phyloP scores from a whole-genome alignment of 176 grass and related monocot species.

The Aegilops tauschii region DNA sequence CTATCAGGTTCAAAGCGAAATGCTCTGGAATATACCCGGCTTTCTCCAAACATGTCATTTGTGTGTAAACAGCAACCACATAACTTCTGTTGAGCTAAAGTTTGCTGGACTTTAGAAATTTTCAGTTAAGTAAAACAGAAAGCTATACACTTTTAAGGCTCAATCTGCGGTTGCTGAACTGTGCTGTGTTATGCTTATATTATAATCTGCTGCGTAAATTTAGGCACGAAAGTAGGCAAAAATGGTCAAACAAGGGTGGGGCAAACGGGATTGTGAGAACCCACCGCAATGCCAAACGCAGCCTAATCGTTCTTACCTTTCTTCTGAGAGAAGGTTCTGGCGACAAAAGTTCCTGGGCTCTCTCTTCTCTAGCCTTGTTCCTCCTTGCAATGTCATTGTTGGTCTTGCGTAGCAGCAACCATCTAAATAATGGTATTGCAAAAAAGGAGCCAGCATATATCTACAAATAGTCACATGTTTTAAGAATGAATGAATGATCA shows the following conservation, averaged over 20 bases:
- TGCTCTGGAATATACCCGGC: neutral
- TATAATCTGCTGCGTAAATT: neutral
- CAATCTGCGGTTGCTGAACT: neutral
- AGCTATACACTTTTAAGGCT: neutral
- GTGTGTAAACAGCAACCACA: neutral
- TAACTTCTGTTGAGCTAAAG: neutral
- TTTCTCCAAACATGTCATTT: conserved; percentile 8
- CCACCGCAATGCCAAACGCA: neutral
- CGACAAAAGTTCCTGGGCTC: conserved; percentile 56
- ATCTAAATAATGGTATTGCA: conserved; percentile 81
- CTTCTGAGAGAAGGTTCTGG: conserved; percentile 72
- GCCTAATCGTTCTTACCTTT: conserved; percentile 51
- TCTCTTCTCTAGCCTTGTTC: conserved; percentile 73
- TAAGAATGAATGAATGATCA: neutral
- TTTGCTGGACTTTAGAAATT: conserved; percentile 1
- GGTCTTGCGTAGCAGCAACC: conserved; percentile 65
- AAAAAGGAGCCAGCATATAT: conserved; percentile 94
- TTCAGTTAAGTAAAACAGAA: neutral
- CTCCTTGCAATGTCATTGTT: conserved; percentile 72
- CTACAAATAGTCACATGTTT: conserved; percentile 41
- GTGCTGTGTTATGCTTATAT: neutral
- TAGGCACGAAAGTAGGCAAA: neutral
- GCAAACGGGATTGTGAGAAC: neutral
- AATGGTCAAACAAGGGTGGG: neutral
- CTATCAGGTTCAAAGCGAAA: conserved; percentile 6